A percentile compares a stretch with the other conserved stretches of the same genome.
Evolutionary conservation across 2,329 filamentous ascomycete species (phyloP).

Genomic region (Pseudogymnoascus sp.): DNA sequence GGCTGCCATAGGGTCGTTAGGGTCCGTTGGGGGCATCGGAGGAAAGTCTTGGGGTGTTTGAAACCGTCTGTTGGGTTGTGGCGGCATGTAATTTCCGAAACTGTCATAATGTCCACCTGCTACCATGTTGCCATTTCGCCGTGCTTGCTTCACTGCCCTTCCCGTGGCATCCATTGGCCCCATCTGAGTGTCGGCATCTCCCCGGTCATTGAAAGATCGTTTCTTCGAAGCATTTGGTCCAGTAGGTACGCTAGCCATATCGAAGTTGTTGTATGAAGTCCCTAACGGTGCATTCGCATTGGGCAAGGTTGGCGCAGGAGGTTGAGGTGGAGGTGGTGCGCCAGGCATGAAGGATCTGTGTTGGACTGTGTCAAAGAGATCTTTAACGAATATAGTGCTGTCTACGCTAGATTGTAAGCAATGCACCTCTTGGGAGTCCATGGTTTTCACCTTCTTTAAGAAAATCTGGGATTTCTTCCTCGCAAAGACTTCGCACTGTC

Average conservation of each 20-base stretch:
- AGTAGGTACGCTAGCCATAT: constrained; percentile 17
- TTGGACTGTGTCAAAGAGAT: constrained; percentile 60
- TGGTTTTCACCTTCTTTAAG: constrained; percentile 52
- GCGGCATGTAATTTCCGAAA: constrained; percentile 22
- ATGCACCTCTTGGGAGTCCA: background rate
- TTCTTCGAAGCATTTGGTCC: constrained; percentile 37
- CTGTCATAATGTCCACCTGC: constrained; percentile 32
- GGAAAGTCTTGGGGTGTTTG: constrained; percentile 16
- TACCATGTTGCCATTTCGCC: constrained; percentile 42
- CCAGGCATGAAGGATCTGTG: constrained; percentile 55
- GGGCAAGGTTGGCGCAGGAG: constrained; percentile 21
- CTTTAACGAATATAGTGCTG: constrained; percentile 57
- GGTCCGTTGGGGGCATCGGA: constrained; percentile 44
- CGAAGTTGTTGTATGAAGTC: constrained; percentile 19
- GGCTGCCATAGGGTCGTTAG: constrained; percentile 53
- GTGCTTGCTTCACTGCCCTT: constrained; percentile 52
- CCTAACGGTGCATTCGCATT: constrained; percentile 15
- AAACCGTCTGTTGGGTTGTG: constrained; percentile 10
- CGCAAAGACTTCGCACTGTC: constrained; percentile 60
- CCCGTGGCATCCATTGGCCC: constrained; percentile 25
- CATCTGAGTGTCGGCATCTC: constrained; percentile 34
- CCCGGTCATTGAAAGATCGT: constrained; percentile 48
- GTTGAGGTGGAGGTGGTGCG: constrained; percentile 33
- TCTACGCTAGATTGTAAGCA: constrained; percentile 34
- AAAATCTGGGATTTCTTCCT: constrained; percentile 69